phyloP scores from a whole-genome alignment of 2,329 filamentous ascomycete species.

The Aspergillaceae sp. region DNA sequence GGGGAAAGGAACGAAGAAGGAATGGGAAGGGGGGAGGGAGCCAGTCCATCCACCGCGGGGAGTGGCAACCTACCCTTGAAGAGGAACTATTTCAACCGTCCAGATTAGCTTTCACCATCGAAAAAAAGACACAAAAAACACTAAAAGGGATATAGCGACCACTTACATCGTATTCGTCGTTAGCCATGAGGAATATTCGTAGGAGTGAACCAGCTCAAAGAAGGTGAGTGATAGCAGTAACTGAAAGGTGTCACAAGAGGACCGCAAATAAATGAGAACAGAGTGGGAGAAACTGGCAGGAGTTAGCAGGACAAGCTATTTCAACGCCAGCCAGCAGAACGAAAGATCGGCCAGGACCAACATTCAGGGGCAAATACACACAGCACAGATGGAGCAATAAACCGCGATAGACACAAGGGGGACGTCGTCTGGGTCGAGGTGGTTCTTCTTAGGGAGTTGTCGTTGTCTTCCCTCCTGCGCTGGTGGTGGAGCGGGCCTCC shows the following conservation, averaged over 20 bases:
- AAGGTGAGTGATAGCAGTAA: slow-evolving; percentile 13
- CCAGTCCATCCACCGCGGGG: slow-evolving; percentile 10
- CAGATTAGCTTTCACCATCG: slow-evolving; percentile 9
- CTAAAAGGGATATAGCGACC: not conserved
- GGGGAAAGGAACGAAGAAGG: slow-evolving; percentile 6
- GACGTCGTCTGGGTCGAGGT: not conserved
- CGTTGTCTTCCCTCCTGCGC: not conserved
- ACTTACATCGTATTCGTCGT: slow-evolving; percentile 99
- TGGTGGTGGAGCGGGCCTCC: not conserved
- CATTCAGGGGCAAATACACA: not conserved
- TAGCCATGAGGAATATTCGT: slow-evolving; percentile 62
- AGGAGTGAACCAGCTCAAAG: slow-evolving; percentile 15
- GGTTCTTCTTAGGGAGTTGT: not conserved
- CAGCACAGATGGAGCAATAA: not conserved
- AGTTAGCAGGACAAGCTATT: not conserved
- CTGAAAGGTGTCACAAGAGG: slow-evolving; percentile 11
- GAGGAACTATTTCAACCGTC: slow-evolving; percentile 61
- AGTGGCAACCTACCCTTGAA: slow-evolving; percentile 72
- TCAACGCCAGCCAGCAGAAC: not conserved
- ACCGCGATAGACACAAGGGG: not conserved
- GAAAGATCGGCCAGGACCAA: not conserved
- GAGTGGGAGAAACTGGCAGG: slow-evolving; percentile 2
- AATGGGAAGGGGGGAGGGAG: slow-evolving; percentile 8
- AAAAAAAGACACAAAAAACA: too few relatives aligned
- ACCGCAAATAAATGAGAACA: not conserved